Evolutionary conservation across 352 stramenopile genomes (phyloP), one percentile per base, ranked within the genome.

Genomic region (Nothophytophthora sp.): DNA sequence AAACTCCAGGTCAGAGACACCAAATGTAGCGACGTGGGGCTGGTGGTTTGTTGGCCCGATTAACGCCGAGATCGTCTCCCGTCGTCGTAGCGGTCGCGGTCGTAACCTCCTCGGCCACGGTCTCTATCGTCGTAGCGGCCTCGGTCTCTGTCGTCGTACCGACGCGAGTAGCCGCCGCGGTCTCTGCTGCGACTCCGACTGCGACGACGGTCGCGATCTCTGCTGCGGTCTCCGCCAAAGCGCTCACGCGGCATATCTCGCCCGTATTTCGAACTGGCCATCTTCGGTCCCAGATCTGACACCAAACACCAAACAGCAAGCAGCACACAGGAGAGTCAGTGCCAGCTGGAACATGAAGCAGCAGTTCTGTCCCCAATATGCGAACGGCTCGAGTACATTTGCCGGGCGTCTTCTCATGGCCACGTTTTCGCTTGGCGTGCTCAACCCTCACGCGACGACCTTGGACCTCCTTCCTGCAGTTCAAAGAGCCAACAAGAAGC

Each of bases 391-490:
- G 74, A 73, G 51, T 76, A 94, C 81, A 94, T 60, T 88, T 81
- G 32, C 83, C 83, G 11, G 83, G 83, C n/a, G 83, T 92, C 58
- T 91, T 90, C 44, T 88, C 76, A 50, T 94, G 83, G 29, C 81
- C 81, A 61, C 76, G 77, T 29, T 79, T 81, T 38, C 83, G 76
- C 72, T 92, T 94, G 48, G 83, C 81, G 38, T 89, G 79, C 58
- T 94, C 83, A 3, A 94, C 81, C 48, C 81, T 69, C 37, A 94
- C 76, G 41, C 69, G 73, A 41, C 79, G 80, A 20, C 83, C 83
- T 43, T 86, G 63, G 15, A 94, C 38, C 12, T 94, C 83, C 73
- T 87, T 87, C 34, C 83, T 93, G 45, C 48, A 58, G 5, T 10
- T n/a, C 20, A 33, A 10, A 27, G 16, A 28, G 51, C 33, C 18